These are phyloP conservation scores for Penicillium silybi DNA, from an alignment of 495 filamentous ascomycete genomes.

Conservation along the genomic window DNA sequence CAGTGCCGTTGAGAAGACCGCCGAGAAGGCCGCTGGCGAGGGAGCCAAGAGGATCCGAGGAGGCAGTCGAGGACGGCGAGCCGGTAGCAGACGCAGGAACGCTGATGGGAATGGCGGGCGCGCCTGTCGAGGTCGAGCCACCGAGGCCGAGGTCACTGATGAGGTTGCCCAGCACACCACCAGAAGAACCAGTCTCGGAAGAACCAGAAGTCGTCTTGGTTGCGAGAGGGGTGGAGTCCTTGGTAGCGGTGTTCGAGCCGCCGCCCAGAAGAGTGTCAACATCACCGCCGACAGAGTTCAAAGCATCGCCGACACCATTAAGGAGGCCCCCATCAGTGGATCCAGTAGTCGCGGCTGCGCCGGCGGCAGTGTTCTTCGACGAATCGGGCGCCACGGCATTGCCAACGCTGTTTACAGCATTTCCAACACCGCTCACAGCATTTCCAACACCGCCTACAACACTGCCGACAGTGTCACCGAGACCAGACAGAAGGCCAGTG, in stretches of 20 bases:
- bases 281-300: not conserved
- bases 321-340: conserved; percentile 3
- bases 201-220: not conserved
- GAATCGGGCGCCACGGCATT: no score
- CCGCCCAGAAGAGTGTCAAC: not conserved
- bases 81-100: conserved; percentile 20
- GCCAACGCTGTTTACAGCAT: not conserved
- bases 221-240: not conserved
- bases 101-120: conserved; percentile 25
- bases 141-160: not conserved
- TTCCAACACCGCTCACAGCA: not conserved
- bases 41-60: conserved; percentile 1
- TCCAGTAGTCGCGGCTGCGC: conserved; percentile 1
- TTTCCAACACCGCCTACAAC: no score
- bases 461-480: not conserved
- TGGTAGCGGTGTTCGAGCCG: not conserved
- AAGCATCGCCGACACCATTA: not conserved
- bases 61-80: conserved; percentile 11
- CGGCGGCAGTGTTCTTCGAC: no score
- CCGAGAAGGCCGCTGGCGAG: conserved; percentile 5
- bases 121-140: not conserved
- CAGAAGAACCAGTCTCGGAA: not conserved
- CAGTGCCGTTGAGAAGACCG: conserved; percentile 2
- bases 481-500: no score
- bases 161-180: not conserved